Base-by-base conservation (phyloP, 1,284 basidiomycete species). In the Ceratobasidium sp. region DNA sequence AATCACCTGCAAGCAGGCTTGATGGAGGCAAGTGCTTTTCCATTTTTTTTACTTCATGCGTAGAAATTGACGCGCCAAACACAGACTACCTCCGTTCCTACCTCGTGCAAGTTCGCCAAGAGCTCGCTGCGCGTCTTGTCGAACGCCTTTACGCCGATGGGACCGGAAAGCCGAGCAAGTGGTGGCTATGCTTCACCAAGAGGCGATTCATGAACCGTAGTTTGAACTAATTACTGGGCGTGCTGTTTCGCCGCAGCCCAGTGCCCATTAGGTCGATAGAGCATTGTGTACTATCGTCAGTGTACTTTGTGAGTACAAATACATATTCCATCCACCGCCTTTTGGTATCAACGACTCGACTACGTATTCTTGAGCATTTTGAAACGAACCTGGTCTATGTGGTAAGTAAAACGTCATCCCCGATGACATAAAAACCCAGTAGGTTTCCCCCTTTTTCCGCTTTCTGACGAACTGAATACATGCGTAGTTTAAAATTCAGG, bases 111-210 rank as follows among this genome's bases (percentile, higher is more conserved):
- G 93, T 94, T 3, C 91, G 98, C 68, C 95, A 97, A 85, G 98
- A 99, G 84, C 88, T 97, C 33, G 94, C 96, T 20, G 88, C 91
- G 16, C 91, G 98, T 57, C 86, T 99, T 74, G 90, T 96, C 46
- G 96, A 98, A 82, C 90, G 92, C 77, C 87, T 99, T 55, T 99
- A 99, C 84, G 90, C 92, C 82, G 89, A 97, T 87, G 90, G 94
- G 66, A 91, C 92, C 3, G 92, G 93, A 78, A 96, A 94, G 83
- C 96, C 98, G 0, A 98, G 94, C 89, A 99, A 99, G 86, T 99
- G 97, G 97, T 99, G 98, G 98, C 96, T 99, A 93, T 94, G 95
- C 50, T 99, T 99, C 91, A 97, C 97, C 86, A 98, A 97, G 89
- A 91, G 96, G 83, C 90, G 94, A 59, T 96, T 96, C 90, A 96